A percentile compares a stretch with the other conserved stretches of the same genome.
Evolutionary conservation across 1,284 basidiomycete species (phyloP).

Genomic region (Cutaneotrichosporon daszewskae): DNA sequence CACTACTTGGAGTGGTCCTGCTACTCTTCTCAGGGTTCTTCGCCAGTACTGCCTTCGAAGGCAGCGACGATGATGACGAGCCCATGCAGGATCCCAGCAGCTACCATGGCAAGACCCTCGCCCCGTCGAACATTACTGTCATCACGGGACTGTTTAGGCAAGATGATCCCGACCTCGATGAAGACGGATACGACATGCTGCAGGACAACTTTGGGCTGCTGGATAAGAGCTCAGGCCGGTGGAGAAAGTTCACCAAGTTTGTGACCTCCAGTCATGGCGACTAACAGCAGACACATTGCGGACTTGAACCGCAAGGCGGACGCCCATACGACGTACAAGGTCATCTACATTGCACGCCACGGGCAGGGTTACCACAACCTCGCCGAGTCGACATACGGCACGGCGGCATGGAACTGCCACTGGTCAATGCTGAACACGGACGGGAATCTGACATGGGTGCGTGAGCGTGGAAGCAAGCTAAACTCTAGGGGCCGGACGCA

Average conservation of each 20-base stretch:
- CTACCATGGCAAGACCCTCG: conserved; percentile 16
- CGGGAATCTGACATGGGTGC: conserved; percentile 30
- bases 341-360: conserved; percentile 44
- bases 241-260: conserved; percentile 19
- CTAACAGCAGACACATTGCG: conserved; percentile 18
- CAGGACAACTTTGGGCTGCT: conserved; percentile 35
- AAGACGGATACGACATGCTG: conserved; percentile 26
- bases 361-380: conserved; percentile 41
- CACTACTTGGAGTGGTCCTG: no score
- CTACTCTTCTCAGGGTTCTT: neutral
- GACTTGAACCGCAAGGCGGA: conserved; percentile 28
- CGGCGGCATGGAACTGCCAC: conserved; percentile 37
- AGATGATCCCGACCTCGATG: conserved; percentile 18
- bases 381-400: conserved; percentile 38
- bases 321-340: conserved; percentile 34
- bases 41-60: neutral
- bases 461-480: neutral
- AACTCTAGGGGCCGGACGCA: conserved; percentile 38
- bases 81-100: no score
- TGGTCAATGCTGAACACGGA: conserved; percentile 26
- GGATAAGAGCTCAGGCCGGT: conserved; percentile 25
- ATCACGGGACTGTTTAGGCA: conserved; percentile 22
- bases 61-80: conserved; percentile 1
- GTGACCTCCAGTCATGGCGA: neutral
- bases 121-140: conserved; percentile 23